phyloP scores from a whole-genome alignment of 768 basidiomycete species.

The Lentinula boryana region DNA sequence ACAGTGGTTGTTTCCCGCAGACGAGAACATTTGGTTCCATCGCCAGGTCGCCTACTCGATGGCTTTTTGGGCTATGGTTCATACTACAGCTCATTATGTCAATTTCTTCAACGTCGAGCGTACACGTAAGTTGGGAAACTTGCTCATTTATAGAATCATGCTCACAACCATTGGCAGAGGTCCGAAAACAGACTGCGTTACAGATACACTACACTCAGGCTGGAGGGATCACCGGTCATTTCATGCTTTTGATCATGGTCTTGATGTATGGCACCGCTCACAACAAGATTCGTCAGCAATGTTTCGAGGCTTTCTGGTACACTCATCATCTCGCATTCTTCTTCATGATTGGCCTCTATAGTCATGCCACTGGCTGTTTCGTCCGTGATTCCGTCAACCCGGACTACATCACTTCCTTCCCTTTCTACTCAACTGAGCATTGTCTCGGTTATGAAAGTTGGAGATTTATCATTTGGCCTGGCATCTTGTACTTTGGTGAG shows the following conservation, averaged over 20 bases:
- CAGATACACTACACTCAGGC: conserved; percentile 86
- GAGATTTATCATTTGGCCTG: conserved; percentile 90
- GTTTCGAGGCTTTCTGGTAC: conserved; percentile 97
- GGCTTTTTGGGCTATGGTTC: conserved; percentile 90
- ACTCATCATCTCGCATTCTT: conserved; percentile 93
- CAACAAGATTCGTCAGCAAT: conserved; percentile 79
- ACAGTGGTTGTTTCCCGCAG: conserved; percentile 82
- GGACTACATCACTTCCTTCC: conserved; percentile 65
- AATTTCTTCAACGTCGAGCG: conserved; percentile 91
- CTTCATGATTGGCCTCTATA: conserved; percentile 87
- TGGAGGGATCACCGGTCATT: conserved; percentile 92
- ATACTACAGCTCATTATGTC: conserved; percentile 90
- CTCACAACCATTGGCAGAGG: conserved; percentile 43
- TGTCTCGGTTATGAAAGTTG: conserved; percentile 91
- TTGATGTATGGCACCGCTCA: conserved; percentile 91
- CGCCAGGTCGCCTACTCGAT: conserved; percentile 91
- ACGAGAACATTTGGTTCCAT: conserved; percentile 97
- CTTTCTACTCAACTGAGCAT: conserved; percentile 82
- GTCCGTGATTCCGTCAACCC: conserved; percentile 81
- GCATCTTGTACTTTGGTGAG: conserved; percentile 85
- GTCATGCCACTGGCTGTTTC: conserved; percentile 92
- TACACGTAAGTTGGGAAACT: conserved; percentile 51
- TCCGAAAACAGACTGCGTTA: conserved; percentile 70
- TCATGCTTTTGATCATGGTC: conserved; percentile 92
- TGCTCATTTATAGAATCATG: background rate